These are phyloP conservation scores for Tuber indicum DNA, from an alignment of 495 filamentous ascomycete species.

Conservation along the genomic window DNA sequence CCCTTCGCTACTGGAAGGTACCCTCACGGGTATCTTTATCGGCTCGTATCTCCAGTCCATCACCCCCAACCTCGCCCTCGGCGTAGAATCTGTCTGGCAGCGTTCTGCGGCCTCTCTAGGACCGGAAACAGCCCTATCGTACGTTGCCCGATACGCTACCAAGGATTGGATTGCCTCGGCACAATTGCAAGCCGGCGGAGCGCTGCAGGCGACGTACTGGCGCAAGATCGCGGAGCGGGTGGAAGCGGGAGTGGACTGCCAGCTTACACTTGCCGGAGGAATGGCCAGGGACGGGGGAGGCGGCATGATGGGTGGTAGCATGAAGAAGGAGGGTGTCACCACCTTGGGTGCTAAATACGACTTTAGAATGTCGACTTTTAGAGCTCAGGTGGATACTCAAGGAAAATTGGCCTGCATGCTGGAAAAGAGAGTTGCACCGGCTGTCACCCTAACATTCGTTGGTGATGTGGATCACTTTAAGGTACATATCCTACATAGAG, in stretches of 20 bases:
- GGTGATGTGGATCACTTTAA: slow-evolving; percentile 95
- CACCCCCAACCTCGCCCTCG: slow-evolving; percentile 79
- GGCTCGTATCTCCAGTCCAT: slow-evolving; percentile 91
- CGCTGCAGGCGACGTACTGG: slow-evolving; percentile 91
- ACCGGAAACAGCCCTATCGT: slow-evolving; percentile 78
- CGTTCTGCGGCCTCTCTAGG: slow-evolving; percentile 66
- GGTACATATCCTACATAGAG: slow-evolving; percentile 54
- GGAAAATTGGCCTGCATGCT: slow-evolving; percentile 87
- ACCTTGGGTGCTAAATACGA: slow-evolving; percentile 96
- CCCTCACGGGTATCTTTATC: slow-evolving; percentile 88
- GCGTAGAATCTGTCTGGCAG: slow-evolving; percentile 91
- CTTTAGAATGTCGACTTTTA: slow-evolving; percentile 88
- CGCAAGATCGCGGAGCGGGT: slow-evolving; percentile 86
- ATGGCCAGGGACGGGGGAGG: slow-evolving; percentile 49
- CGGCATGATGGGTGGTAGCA: slow-evolving; percentile 61
- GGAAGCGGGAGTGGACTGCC: slow-evolving; percentile 91
- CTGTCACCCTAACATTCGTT: slow-evolving; percentile 85
- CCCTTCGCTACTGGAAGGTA: slow-evolving; percentile 84
- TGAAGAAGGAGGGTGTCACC: slow-evolving; percentile 76
- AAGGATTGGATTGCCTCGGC: slow-evolving; percentile 84
- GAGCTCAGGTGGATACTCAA: slow-evolving; percentile 88
- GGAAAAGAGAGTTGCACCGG: slow-evolving; percentile 89
- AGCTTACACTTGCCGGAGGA: slow-evolving; percentile 71
- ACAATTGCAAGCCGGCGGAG: slow-evolving; percentile 76
- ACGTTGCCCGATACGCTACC: slow-evolving; percentile 81